Evolutionary conservation across 768 basidiomycete genomes (phyloP), one percentile per base, ranked within the genome.

Genomic region (Naganishia kalamii): DNA sequence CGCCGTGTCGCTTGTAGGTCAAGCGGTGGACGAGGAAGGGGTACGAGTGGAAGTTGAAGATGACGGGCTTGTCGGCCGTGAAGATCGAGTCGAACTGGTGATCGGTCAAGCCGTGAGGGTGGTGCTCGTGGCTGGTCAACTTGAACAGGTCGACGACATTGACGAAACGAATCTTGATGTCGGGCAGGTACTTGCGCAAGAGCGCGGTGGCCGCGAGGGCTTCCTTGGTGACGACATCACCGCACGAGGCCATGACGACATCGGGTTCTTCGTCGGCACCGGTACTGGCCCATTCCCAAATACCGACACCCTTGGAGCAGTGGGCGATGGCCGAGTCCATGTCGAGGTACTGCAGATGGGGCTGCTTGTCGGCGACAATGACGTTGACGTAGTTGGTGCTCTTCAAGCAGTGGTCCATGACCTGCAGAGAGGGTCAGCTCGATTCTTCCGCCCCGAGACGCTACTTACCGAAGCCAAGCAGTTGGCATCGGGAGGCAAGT

Each of bases 11-110:
- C 32, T 64, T 63, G 63, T 65, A 63, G 54, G 65, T 65, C 43
- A 64, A 44, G 27, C 63, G 51, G 61, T 62, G 62, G 27, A 66
- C 46, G 21, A 70, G 46, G 41, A 35, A 66, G 35, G 88, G 85
- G 72, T 89, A 90, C 6, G 88, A 85, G 75, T 90, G 89, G 78
- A 87, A 91, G 78, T 89, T 89, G 80, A 90, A 84, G 74, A 88
- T 83, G 37, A 91, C 77, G 0, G 84, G 83, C 69, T 80, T 83
- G 72, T 89, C 84, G 25, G 77, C 74, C 7, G 89, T 90, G 79
- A 93, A 91, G 37, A 92, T 81, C 32, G 83, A 79, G 47, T 84
- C 80, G 74, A 89, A 92, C 52, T 83, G 84, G 1, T 81, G 82
- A 29, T 82, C 79, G 69, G 76, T 81, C 65, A 92, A 80, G 6